Evolutionary conservation across 768 basidiomycete species (phyloP), one percentile per base, ranked within the genome.

Genomic region (Pulveroboletus sp.): DNA sequence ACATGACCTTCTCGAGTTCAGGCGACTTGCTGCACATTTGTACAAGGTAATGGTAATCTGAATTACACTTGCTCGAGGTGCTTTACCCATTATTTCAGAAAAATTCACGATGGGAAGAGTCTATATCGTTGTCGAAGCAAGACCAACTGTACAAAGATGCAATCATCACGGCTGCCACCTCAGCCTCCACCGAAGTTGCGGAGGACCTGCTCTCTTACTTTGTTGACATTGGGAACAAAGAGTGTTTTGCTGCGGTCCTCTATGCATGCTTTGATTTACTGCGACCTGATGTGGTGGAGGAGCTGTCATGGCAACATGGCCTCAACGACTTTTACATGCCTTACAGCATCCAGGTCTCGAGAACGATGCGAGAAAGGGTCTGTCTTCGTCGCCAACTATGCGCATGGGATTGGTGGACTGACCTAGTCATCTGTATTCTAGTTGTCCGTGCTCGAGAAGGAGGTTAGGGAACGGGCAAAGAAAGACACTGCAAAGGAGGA

Each of bases 261-360:
- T 98, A 84, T 59, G 79, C 88, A 46, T 96, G 93, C 74, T 99
- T 93, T 73, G 95, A 99, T 71, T 77, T 98, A n/a, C 73, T 98
- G 46, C 86, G 91, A 39, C 80, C 93, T 3, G 95, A 98, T 62
- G 70, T 94, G 49, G 92, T 96, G 26, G 89, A 93, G 70, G 95
- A 96, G 68, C 73, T 96, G 32, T 93, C 93, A 54, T 98, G 96
- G 96, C 88, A 91, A 65, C 85, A 96, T 59, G 95, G 86, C 18
- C 77, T 99, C 40, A 92, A 91, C 62, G 96, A 99, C 70, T 98
- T 95, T 73, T 90, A 89, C 65, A 96, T 95, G 90, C 96, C 96
- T 1, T 98, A 90, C 69, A 85, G 83, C 66, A 85, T 96, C 42
- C 95, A 98, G 69, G 79, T 83, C 30, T 86, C 90, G 61, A 82